Evolutionary conservation across 352 stramenopile species (phyloP), one percentile per base, ranked within the genome.

Genomic region (Globisporangium sylvaticum): DNA sequence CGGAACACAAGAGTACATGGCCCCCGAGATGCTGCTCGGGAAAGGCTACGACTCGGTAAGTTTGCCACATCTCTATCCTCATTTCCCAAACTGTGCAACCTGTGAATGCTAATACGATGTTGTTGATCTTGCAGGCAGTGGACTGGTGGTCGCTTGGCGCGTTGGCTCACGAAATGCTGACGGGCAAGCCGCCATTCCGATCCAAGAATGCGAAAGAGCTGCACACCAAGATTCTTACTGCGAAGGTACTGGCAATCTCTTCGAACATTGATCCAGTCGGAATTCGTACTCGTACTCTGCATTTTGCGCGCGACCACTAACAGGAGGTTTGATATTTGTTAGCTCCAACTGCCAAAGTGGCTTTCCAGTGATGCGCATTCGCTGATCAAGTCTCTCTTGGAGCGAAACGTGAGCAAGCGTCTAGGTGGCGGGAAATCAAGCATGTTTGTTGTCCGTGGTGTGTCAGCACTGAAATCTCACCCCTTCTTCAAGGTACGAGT

Each of bases 401-500:
- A 99, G 78, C 89, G 96, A 46, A 98, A 99, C 75, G 92, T 97
- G 6, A 90, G 88, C 66, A 97, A 98, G 73, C 80, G 97, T 37
- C 82, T 99, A 34, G 97, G 96, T 34, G 85, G 87, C 0, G 83
- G 94, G 8, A 98, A 97, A 73, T 96, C 91, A 20, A 99, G 94
- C 18, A 99, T 99, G 95, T 99, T 99, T 73, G 85, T 98, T 44
- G 88, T 99, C 4, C 96, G 97, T 56, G 97, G 97, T 32, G 92
- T 99, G 6, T 87, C 97, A 29, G 96, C 88, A 25, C 68, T 99
- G 39, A 99, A 99, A 75, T 76, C 86, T 53, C 90, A 98, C 37
- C 69, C 90, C 0, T 99, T 99, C 75, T 99, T 99, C 76, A 92
- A 89, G 75, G 85, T 91, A 65, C 9, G 63, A 20, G n/a, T 3